Evolutionary conservation across 805 yeast genomes (phyloP).

Genomic region (Wickerhamomyces rabaulensis): DNA sequence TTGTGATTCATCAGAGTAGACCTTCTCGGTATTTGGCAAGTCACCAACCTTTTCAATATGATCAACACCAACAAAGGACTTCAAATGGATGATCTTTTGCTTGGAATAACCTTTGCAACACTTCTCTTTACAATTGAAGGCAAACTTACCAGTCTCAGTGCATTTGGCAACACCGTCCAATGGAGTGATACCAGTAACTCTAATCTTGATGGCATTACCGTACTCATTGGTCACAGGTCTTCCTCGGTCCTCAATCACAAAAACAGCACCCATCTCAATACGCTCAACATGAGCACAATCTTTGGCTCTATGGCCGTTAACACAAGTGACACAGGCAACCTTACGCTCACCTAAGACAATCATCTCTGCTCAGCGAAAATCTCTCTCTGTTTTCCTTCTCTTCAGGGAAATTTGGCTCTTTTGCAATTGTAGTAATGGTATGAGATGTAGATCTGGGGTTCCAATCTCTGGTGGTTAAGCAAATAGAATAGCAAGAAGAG

Average conservation of each 20-base stretch:
- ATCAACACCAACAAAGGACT: not conserved
- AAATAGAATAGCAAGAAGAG: not conserved
- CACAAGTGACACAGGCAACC: slow-evolving; percentile 2
- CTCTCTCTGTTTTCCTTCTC: no score
- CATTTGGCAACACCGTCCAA: not conserved
- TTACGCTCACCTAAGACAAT: not conserved
- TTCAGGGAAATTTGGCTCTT: no score
- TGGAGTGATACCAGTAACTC: not conserved
- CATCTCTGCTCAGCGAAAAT: not conserved
- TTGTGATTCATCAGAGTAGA: not conserved
- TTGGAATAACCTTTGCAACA: not conserved
- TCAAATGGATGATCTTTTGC: not conserved
- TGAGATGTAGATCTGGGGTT: not conserved
- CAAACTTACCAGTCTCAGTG: not conserved
- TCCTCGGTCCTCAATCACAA: slow-evolving; percentile 1
- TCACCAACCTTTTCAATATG: not conserved
- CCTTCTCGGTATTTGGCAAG: not conserved
- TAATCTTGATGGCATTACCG: not conserved
- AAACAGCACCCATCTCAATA: not conserved
- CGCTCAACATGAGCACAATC: slow-evolving; percentile 1
- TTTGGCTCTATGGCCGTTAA: slow-evolving; percentile 2
- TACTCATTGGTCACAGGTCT: not conserved
- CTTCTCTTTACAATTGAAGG: not conserved
- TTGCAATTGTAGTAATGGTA: no score
- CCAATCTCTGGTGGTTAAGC: not conserved